Base-by-base conservation (phyloP, 352 stramenopile genomes). In the Blastocystis sp. region DNA sequence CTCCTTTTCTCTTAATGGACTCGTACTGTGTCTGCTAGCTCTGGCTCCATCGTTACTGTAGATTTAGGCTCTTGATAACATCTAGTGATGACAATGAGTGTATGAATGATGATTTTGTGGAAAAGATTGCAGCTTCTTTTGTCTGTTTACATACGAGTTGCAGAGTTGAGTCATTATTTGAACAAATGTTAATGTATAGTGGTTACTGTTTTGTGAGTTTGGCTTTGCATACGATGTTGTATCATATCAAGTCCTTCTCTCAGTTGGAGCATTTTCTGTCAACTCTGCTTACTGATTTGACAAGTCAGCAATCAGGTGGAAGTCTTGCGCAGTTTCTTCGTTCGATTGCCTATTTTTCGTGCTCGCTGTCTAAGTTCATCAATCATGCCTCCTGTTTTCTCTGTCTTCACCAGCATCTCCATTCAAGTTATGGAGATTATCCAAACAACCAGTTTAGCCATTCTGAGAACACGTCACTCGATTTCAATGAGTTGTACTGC, bases 401-500 rank as follows among this genome's bases (percentile, higher is more conserved):
- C 26, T 79, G 68, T 79, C 68, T 79, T 23, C 68, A 79, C 23
- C 68, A 37, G 9, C 39, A n/a, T 18, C 13, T 62, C 8, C 29
- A 56, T 23, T 75, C 63, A 7, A 23, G 26, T 18, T 79, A 79
- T 79, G 6, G 41, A 2, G 41, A 79, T 26, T 79, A 59, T 26
- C 29, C 41, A 15, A 54, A 79, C 37, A 56, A 54, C 18, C 41
- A 34, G 8, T 79, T 56, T 45, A 26, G 34, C n/a, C 68, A 79
- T 1, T 29, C 68, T 37, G 34, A 29, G 7, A 54, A 79, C 53
- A 59, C 68, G 9, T 54, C 20, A 15, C 26, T 79, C 26, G 68
- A 79, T 56, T 62, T 79, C 41, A 79, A 79, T 56, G 29, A 79
- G 13, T 26, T 79, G 6, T 79, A 56, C 53, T 79, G 55, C 53